Conservation (phyloP, 352 stramenopile species). For the Globisporangium viniferum region DNA sequence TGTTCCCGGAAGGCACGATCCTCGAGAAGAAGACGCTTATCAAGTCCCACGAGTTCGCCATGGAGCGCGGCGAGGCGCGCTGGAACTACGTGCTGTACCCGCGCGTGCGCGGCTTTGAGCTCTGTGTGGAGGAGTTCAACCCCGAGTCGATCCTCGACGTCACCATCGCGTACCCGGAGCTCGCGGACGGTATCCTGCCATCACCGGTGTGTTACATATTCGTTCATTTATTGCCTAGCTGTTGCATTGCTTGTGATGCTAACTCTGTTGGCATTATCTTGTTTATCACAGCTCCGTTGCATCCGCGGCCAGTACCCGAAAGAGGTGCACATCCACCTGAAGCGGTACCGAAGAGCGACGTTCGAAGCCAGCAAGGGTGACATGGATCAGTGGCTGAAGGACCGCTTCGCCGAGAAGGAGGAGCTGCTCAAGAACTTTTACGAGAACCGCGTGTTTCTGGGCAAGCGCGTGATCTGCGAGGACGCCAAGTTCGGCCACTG, state of each 20-base stretch:
- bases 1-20: conserved; percentile 79
- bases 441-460: conserved; percentile 42
- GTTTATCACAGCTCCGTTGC: conserved; percentile 24
- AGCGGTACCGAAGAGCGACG: conserved; percentile 43
- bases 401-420: conserved; percentile 72
- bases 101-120: conserved; percentile 60
- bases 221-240: background rate
- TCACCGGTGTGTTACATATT: conserved; percentile 50
- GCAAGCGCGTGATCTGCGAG: conserved; percentile 31
- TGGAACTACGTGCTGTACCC: conserved; percentile 75
- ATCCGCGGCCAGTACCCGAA: conserved; percentile 58
- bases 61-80: conserved; percentile 32
- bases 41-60: conserved; percentile 57
- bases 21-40: conserved; percentile 67
- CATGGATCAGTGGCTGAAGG: conserved; percentile 62
- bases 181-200: conserved; percentile 58
- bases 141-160: conserved; percentile 71
- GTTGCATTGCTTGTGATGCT: background rate
- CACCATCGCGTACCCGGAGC: conserved; percentile 75
- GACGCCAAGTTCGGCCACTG: conserved; percentile 26
- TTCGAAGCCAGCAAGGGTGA: conserved; percentile 39
- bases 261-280: background rate
- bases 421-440: conserved; percentile 67
- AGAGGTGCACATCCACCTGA: conserved; percentile 74
- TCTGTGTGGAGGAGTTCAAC: conserved; percentile 62